These are phyloP conservation scores for Apocynum venetum DNA, from an alignment of 257 asterid species.

Conservation along the genomic window DNA sequence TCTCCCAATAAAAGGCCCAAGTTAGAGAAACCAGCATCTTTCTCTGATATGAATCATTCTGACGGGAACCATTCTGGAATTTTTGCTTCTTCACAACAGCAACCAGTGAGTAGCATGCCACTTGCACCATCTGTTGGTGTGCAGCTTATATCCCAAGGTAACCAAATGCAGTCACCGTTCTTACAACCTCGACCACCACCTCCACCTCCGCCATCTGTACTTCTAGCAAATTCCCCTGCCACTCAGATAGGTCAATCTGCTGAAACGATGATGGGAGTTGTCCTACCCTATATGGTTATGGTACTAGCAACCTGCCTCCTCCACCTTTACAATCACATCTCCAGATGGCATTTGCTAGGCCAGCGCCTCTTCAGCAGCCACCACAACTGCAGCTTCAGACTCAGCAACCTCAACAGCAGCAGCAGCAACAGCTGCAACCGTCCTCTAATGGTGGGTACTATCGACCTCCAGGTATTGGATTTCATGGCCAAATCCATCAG, in stretches of 20 bases:
- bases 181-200: slow-evolving; percentile 38
- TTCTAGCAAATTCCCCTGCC: slow-evolving; percentile 34
- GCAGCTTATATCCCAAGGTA: slow-evolving; percentile 36
- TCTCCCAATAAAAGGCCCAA: slow-evolving; percentile 62
- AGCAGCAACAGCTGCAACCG: slow-evolving; percentile 32
- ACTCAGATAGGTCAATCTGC: slow-evolving; percentile 53
- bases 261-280: slow-evolving; percentile 31
- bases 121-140: slow-evolving; percentile 25
- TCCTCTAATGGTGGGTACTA: slow-evolving; percentile 56
- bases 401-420: slow-evolving; percentile 32
- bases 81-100: slow-evolving; percentile 49
- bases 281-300: slow-evolving; percentile 48
- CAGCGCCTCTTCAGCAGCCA: slow-evolving; percentile 42
- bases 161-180: slow-evolving; percentile 31
- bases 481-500: slow-evolving; percentile 81
- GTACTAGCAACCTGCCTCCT: slow-evolving; percentile 38
- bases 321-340: slow-evolving; percentile 38
- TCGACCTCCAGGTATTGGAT: slow-evolving; percentile 76
- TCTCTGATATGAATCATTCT: slow-evolving; percentile 37
- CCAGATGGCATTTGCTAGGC: slow-evolving; percentile 44
- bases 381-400: slow-evolving; percentile 34
- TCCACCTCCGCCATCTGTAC: slow-evolving; percentile 36
- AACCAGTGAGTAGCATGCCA: slow-evolving; percentile 38
- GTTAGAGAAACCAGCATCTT: slow-evolving; percentile 46
- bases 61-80: slow-evolving; percentile 46